A percentile compares a stretch with the other conserved stretches of the same genome.
Conservation (phyloP, 1,284 basidiomycete species). For the Ceratobasidium sp. region DNA sequence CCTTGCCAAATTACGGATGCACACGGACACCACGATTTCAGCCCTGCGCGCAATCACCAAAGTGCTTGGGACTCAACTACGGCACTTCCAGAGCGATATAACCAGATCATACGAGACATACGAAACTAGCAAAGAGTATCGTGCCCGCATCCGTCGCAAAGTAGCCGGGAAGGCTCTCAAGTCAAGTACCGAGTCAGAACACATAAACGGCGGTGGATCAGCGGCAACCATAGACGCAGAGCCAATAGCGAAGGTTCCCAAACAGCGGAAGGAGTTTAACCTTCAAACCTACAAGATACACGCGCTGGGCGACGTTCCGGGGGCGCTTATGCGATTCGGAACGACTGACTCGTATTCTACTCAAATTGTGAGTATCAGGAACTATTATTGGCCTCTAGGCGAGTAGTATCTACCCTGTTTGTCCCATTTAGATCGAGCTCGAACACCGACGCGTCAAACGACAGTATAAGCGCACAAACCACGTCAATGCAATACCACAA, state of each 20-base stretch:
- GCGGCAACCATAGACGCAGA: slow-evolving; percentile 15
- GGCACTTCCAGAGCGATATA: slow-evolving; percentile 51
- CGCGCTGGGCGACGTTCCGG: slow-evolving; percentile 29
- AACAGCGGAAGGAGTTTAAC: not conserved
- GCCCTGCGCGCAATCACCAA: slow-evolving; percentile 48
- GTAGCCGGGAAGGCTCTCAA: slow-evolving; percentile 8
- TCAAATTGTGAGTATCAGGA: slow-evolving; percentile 43
- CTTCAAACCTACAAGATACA: slow-evolving; percentile 45
- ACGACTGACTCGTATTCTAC: slow-evolving; percentile 40
- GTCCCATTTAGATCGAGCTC: not conserved
- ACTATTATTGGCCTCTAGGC: not conserved
- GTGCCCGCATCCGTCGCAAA: slow-evolving; percentile 49
- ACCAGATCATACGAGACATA: not conserved
- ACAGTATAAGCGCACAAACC: not conserved
- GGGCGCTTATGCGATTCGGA: slow-evolving; percentile 24
- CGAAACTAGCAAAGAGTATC: slow-evolving; percentile 53
- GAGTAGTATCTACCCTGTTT: not conserved
- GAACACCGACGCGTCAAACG: not conserved
- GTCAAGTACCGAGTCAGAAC: too few species aligned
- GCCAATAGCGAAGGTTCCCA: not conserved
- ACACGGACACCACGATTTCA: slow-evolving; percentile 54
- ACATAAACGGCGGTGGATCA: too few species aligned
- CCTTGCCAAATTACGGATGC: slow-evolving; percentile 56
- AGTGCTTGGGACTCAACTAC: slow-evolving; percentile 50
- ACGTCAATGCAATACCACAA: not conserved